These are phyloP conservation scores for Avena atlantica DNA, from an alignment of 176 grass and related monocot genomes.

Conservation along the genomic window DNA sequence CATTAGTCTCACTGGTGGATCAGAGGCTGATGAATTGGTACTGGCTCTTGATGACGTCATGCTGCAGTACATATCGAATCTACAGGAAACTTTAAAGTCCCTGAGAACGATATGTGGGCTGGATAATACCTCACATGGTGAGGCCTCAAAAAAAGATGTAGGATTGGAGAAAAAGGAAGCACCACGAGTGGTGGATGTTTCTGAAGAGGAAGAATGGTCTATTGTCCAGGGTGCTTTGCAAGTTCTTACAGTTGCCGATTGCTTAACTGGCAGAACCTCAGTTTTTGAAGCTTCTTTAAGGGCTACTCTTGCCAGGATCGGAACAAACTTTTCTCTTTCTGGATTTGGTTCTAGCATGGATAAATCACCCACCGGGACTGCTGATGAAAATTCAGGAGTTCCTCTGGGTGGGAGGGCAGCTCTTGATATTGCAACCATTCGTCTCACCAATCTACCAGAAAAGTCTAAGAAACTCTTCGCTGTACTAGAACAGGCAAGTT, in stretches of 20 bases:
- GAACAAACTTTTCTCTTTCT: constrained; percentile 82
- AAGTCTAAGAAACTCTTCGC: constrained; percentile 90
- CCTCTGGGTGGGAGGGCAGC: constrained; percentile 60
- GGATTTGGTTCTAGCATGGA: constrained; percentile 59
- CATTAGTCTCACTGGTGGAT: constrained; percentile 91
- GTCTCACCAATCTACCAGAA: constrained; percentile 85
- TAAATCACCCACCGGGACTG: constrained; percentile 48
- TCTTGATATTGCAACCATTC: constrained; percentile 83
- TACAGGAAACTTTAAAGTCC: constrained; percentile 96
- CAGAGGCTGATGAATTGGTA: constrained; percentile 92
- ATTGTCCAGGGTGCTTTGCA: constrained; percentile 98
- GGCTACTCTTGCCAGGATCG: constrained; percentile 91
- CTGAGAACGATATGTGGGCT: constrained; percentile 80
- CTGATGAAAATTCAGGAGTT: constrained; percentile 56
- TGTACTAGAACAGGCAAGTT: constrained; percentile 85
- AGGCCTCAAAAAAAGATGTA: constrained; percentile 58
- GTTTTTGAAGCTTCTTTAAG: constrained; percentile 99
- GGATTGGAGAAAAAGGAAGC: constrained; percentile 70
- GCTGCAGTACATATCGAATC: constrained; percentile 92
- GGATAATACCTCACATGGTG: constrained; percentile 64
- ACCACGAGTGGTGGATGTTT: constrained; percentile 64
- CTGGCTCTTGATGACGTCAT: constrained; percentile 87
- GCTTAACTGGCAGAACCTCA: constrained; percentile 82
- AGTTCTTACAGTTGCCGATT: constrained; percentile 97
- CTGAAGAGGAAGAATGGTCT: constrained; percentile 99